Evolutionary conservation across 2,329 filamentous ascomycete genomes (phyloP), one percentile per base, ranked within the genome.

Genomic region (Neonectria ditissima): DNA sequence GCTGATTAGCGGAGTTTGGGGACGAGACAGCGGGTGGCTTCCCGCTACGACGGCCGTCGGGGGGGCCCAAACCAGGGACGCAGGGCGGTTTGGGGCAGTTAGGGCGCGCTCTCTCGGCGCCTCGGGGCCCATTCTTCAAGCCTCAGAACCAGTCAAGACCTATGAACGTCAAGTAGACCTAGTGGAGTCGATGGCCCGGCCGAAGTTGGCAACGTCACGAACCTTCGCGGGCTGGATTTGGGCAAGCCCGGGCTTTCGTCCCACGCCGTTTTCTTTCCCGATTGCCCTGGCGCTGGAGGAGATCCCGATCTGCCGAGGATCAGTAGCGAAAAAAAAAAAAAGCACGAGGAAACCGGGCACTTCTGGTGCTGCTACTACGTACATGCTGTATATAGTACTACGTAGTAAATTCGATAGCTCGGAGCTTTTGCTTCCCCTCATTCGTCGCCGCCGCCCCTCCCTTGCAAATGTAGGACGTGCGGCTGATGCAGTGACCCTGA

Each of bases 221-320:
- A 45, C 43, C 43, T 16, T 24, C 11, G 20, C 20, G 7, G 7
- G 11, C 22, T 8, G 22, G 22, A 45, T 45, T 44, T 44, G 41
- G 18, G 34, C 6, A 37, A 37, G 34, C 6, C 34, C 14, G 7
- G 14, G 34, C 34, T 37, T 37, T 37, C 16, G 34, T n/a, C 34
- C 34, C 34, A 37, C 34, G 34, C 34, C 34, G 34, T n/a, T 37
- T 39, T n/a, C 39, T 39, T 41, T 39, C 18, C 16, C 34, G 14
- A 52, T 22, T 16, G 34, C 34, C 37, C 16, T 41, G 37, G n/a
- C 7, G n/a, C 11, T 41, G 8, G 16, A 8, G n/a, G 37, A 18
- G n/a, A 20, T 47, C 55, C 22, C 55, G 41, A 54, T 59, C 56
- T 53, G 48, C 50, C 56, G 55, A 53, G 50, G 51, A 51, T 16